Base-by-base conservation (phyloP, 805 yeast species). In the Debaryomyces castellii region DNA sequence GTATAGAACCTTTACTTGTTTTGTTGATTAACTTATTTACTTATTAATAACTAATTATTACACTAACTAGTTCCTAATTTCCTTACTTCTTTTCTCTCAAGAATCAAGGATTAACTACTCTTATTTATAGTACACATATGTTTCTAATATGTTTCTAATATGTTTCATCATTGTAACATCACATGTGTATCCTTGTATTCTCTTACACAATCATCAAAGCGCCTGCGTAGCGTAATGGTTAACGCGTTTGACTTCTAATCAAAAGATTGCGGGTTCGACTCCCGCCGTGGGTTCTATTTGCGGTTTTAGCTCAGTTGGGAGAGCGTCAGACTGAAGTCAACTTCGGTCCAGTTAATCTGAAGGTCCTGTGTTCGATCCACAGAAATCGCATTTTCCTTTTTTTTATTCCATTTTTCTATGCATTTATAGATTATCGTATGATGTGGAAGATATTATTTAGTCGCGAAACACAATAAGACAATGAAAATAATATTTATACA, bases 281-380 rank as follows among this genome's bases (percentile, higher is more conserved):
- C 82, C 66, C 71, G 73, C 63, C 71, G 63, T 67, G 71, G 71
- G 71, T 66, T 66, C 52, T 47, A 35, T 44, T 41, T 45, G 66
- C 66, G 66, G 66, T 50, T 58, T 61, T 61, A 61, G 66, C 66
- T 61, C 66, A 61, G 66, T 61, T 61, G 66, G 66, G 66, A 62
- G 66, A 62, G 66, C 66, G 66, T 60, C 64, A 61, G 66, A 61
- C 66, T 61, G 66, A 61, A 61, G 66, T 51, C 24, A 52, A 57
- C 59, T 59, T 58, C 59, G 53, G 67, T 62, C 62, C 59, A 60
- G 60, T 54, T 57, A 57, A 82, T 82, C 87, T 83, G 87, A 78
- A 84, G 89, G 89, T 83, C 87, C 85, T 81, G 88, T 81, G 88
- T 84, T 84, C 89, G 85, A 83, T 81, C 88, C 89, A 81, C 88